Evolutionary conservation across 768 basidiomycete species (phyloP).

Genomic region (Trametes villosa): DNA sequence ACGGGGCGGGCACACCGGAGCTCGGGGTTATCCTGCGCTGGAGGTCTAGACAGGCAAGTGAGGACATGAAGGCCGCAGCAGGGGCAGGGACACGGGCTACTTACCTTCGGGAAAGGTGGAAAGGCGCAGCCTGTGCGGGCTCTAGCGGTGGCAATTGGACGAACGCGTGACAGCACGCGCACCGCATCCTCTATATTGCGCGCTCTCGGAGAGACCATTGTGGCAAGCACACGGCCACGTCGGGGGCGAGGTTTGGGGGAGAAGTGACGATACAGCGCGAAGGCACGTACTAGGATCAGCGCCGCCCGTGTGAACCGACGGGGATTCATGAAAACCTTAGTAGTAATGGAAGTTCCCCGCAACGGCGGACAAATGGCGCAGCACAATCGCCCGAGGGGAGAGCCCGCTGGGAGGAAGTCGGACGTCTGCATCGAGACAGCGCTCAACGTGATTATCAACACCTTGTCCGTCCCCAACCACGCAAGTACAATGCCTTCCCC

Average conservation of each 20-base stretch:
- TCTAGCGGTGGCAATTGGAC: not conserved
- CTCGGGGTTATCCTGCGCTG: not conserved
- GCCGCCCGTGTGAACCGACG: not conserved
- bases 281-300: conserved; percentile 2
- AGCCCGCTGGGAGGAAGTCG: not conserved
- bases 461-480: not conserved
- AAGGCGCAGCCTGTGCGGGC: not conserved
- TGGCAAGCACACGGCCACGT: not conserved
- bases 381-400: not conserved
- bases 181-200: not conserved
- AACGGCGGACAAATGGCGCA: conserved; percentile 1
- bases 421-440: not conserved
- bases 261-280: not conserved
- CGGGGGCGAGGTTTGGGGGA: not conserved
- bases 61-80: not conserved
- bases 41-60: not conserved
- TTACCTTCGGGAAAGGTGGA: not conserved
- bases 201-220: not conserved
- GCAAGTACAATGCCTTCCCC: conserved; percentile 1
- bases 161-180: not conserved
- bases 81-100: not conserved
- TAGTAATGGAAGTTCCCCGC: conserved; percentile 10
- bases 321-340: not conserved
- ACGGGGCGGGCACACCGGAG: not conserved
- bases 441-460: not conserved